Conservation (phyloP, 2,329 filamentous ascomycete genomes). For the Diatrype stigma region DNA sequence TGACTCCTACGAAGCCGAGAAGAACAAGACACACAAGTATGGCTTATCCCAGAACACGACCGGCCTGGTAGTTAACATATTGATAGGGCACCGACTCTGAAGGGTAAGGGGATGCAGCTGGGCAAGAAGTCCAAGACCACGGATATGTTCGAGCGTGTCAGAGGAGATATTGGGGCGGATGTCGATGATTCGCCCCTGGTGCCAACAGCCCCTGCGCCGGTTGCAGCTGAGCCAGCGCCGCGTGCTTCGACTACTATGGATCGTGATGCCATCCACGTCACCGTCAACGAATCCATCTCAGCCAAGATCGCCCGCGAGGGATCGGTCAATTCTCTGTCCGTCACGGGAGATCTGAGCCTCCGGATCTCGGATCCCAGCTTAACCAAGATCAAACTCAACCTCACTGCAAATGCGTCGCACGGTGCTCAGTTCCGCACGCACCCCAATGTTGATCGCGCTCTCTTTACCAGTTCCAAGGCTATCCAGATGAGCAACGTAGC, state of each 20-base stretch:
- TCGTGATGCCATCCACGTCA: constrained; percentile 81
- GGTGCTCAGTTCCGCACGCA: constrained; percentile 92
- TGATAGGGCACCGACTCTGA: constrained; percentile 58
- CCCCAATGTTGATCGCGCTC: constrained; percentile 87
- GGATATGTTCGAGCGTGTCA: constrained; percentile 94
- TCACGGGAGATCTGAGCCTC: constrained; percentile 89
- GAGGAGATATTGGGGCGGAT: constrained; percentile 84
- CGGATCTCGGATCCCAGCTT: constrained; percentile 84
- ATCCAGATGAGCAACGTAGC: constrained; percentile 87
- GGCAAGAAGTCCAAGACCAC: constrained; percentile 98
- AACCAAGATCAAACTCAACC: constrained; percentile 84
- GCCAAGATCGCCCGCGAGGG: constrained; percentile 88
- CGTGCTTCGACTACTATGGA: constrained; percentile 66
- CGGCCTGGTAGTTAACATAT: constrained; percentile 18
- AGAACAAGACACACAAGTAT: constrained; percentile 87
- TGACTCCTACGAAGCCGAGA: constrained; percentile 93
- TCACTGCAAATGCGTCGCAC: constrained; percentile 71
- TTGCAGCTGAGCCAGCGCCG: constrained; percentile 49
- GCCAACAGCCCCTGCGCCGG: constrained; percentile 42
- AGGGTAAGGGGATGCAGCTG: constrained; percentile 98
- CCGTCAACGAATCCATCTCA: constrained; percentile 83
- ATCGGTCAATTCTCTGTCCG: constrained; percentile 75
- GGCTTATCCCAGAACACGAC: constrained; percentile 20
- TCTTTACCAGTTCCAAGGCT: constrained; percentile 76
- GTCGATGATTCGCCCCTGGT: constrained; percentile 74